A percentile compares a stretch with the other conserved stretches of the same genome.
Conservation (phyloP, 352 stramenopile genomes). For the Pythium oligandrum region DNA sequence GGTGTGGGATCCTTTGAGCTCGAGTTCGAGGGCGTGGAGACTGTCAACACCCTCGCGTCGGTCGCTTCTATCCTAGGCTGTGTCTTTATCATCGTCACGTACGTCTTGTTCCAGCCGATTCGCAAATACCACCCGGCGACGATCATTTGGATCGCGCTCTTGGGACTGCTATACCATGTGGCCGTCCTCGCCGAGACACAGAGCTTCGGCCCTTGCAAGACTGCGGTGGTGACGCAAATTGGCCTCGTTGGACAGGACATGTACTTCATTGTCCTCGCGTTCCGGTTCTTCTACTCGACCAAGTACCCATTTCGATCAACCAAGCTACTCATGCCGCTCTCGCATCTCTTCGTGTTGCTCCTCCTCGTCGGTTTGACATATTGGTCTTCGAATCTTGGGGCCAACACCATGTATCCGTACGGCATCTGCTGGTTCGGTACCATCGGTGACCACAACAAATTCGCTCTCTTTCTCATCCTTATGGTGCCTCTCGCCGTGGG, state of each 20-base stretch:
- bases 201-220: slow-evolving; percentile 47
- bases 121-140: slow-evolving; percentile 74
- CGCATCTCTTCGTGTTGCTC: slow-evolving; percentile 65
- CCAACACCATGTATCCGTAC: slow-evolving; percentile 58
- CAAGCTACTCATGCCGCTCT: slow-evolving; percentile 60
- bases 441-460: slow-evolving; percentile 28
- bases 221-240: slow-evolving; percentile 57
- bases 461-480: slow-evolving; percentile 55
- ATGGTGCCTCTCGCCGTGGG: slow-evolving; percentile 59
- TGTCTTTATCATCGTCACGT: slow-evolving; percentile 73
- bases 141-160: slow-evolving; percentile 78
- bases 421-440: slow-evolving; percentile 77
- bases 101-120: slow-evolving; percentile 76
- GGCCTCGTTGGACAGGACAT: slow-evolving; percentile 74
- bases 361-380: slow-evolving; percentile 46
- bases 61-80: slow-evolving; percentile 70
- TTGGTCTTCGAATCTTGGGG: slow-evolving; percentile 37
- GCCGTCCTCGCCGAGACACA: slow-evolving; percentile 51
- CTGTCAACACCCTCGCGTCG: slow-evolving; percentile 51
- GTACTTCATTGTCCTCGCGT: slow-evolving; percentile 82
- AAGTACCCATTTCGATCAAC: slow-evolving; percentile 82
- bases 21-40: slow-evolving; percentile 49
- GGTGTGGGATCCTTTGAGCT: slow-evolving; percentile 12
- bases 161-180: slow-evolving; percentile 77
- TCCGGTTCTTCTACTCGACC: slow-evolving; percentile 86